A percentile compares a stretch with the other conserved stretches of the same genome.
Conservation (phyloP, 371 early-diverging fungal genomes). For the Basidiobolus meristosporus region DNA sequence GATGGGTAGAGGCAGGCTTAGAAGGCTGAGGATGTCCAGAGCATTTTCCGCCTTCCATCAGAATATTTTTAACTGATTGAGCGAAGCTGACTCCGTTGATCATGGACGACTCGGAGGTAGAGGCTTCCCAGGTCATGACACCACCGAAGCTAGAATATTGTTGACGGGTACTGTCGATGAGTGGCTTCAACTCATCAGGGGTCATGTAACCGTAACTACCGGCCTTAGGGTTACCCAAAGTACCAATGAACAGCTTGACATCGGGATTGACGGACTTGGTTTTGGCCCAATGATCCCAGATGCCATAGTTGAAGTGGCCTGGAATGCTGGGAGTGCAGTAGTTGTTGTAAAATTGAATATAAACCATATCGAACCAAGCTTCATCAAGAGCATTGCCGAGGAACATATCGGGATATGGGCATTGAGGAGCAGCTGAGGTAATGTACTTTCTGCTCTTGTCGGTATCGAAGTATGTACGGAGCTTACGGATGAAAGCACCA, state of each 20-base stretch:
- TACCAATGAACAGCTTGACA: slow-evolving; percentile 30
- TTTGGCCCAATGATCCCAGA: slow-evolving; percentile 34
- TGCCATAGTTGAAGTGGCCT: slow-evolving; percentile 29
- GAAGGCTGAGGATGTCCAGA: background rate
- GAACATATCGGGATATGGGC: slow-evolving; percentile 31
- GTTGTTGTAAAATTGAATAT: slow-evolving; percentile 61
- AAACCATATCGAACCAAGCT: slow-evolving; percentile 17
- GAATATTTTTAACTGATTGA: background rate
- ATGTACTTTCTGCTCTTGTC: slow-evolving; percentile 25
- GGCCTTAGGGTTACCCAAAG: slow-evolving; percentile 32
- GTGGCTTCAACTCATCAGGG: slow-evolving; percentile 12
- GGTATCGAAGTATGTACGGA: slow-evolving; percentile 20
- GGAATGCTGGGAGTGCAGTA: slow-evolving; percentile 27
- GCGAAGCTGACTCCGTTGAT: background rate
- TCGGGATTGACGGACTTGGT: slow-evolving; percentile 28
- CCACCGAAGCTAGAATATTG: slow-evolving; percentile 30
- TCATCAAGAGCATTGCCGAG: slow-evolving; percentile 6
- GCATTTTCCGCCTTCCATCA: background rate
- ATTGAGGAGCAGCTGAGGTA: slow-evolving; percentile 52
- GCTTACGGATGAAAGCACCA: slow-evolving; percentile 17
- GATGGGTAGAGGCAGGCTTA: background rate
- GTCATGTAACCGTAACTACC: slow-evolving; percentile 28
- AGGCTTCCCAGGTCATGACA: slow-evolving; percentile 47
- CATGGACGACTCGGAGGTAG: background rate
- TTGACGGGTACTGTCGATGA: slow-evolving; percentile 12